Base-by-base conservation (phyloP, 768 basidiomycete genomes). In the Lentinula guzmanii region DNA sequence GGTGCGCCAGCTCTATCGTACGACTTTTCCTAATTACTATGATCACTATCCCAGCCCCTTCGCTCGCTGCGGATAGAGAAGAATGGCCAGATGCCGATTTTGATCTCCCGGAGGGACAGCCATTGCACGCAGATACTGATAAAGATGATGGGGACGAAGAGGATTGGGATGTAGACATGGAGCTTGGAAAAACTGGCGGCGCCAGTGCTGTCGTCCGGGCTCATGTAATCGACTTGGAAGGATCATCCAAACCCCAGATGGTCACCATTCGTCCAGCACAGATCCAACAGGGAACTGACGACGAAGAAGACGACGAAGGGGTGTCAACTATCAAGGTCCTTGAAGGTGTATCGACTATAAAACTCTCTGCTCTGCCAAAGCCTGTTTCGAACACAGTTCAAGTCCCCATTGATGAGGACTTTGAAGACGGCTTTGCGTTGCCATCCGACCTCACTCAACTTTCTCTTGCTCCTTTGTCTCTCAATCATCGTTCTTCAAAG, bases 81-180 rank as follows among this genome's bases (percentile, higher is more conserved):
- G 90, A 92, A 76, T 93, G 91, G 91, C 81, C 84, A 48, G 91
- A 93, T 72, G 88, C 89, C 63, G 91, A 93, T 74, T 93, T 93
- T 70, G 91, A 92, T 70, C 76, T 93, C 21, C 86, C 89, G 59
- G 91, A 93, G 52, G 91, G 84, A 46, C 82, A 82, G 52, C 78
- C 84, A 53, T 81, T 91, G 56, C 84, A 87, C 66, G 73, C 86
- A 41, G 80, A 79, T 28, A 82, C 81, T 21, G 87, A 89, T 78
- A 87, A 81, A 74, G 85, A 86, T 62, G 79, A 84, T 56, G 83
- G 82, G 50, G 69, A 78, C 56, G 82, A 83, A 63, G 83, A 89
- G 70, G 90, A 93, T 70, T 93, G 91, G 92, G 92, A 93, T 67
- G 65, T 82, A 24, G 88, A 91, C 66, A 85, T 92, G 83, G 81